A percentile compares a stretch with the other conserved stretches of the same genome.
phyloP scores from a whole-genome alignment of 1,284 basidiomycete species.

The Rhodotorula sp. region DNA sequence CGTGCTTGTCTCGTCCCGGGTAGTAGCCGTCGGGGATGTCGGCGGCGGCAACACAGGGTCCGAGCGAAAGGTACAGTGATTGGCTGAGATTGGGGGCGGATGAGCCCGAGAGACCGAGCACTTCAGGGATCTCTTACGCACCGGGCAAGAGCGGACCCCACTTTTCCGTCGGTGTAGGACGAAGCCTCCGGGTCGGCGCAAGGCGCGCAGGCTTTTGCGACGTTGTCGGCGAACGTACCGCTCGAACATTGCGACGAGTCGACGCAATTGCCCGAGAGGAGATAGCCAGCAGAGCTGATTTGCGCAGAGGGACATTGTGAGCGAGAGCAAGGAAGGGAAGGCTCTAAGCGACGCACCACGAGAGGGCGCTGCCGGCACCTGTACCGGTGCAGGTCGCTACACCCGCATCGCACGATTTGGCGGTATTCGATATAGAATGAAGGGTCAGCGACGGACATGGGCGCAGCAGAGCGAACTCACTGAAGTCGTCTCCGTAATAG shows the following conservation, averaged over 20 bases:
- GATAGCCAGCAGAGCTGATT: not conserved
- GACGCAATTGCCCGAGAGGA: not conserved
- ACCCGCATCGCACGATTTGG: not conserved
- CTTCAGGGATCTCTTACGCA: no score
- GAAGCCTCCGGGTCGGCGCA: no score
- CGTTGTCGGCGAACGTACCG: not conserved
- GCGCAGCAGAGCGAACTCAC: not conserved
- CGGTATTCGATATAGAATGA: not conserved
- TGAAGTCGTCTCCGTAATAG: not conserved
- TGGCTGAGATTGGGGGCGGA: no score
- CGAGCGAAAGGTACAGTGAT: no score
- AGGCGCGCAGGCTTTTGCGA: no score
- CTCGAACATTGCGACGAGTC: not conserved
- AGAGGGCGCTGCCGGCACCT: not conserved
- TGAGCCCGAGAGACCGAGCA: no score
- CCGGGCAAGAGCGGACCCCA: no score
- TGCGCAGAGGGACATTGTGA: not conserved
- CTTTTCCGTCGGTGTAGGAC: no score
- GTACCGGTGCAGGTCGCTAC: not conserved
- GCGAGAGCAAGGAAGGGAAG: not conserved
- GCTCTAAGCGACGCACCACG: not conserved
- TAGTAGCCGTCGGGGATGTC: no score
- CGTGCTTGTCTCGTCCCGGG: no score
- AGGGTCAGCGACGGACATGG: not conserved
- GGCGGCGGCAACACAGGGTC: no score